Percentiles rank a stretch among this genome's conserved stretches.
These are phyloP conservation scores for Pascua sp. DNA, from an alignment of 1,284 basidiomycete species.

Conservation along the genomic window DNA sequence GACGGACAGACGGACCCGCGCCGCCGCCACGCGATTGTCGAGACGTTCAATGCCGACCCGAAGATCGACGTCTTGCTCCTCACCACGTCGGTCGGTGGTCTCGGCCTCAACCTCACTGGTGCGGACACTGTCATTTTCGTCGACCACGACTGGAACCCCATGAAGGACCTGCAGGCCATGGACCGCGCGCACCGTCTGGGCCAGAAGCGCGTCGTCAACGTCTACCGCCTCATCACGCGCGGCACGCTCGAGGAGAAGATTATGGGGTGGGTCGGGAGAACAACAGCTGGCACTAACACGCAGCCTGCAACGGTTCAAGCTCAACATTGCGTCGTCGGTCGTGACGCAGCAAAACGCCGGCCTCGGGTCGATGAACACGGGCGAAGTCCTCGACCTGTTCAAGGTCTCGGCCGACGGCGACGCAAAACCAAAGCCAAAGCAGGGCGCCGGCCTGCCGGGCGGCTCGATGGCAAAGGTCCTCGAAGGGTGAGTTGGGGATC, in stretches of 20 bases:
- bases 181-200: conserved; percentile 97
- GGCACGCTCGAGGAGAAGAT: conserved; percentile 99
- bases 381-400: conserved; percentile 94
- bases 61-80: conserved; percentile 94
- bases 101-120: conserved; percentile 93
- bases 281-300: conserved; percentile 56
- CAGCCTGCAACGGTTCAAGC: conserved; percentile 91
- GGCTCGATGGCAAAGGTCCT: conserved; percentile 70
- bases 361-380: conserved; percentile 92
- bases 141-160: conserved; percentile 99
- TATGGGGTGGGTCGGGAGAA: conserved; percentile 68
- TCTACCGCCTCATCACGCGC: conserved; percentile 94
- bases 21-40: conserved; percentile 91
- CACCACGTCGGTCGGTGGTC: conserved; percentile 94
- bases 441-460: neutral
- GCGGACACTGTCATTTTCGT: conserved; percentile 99
- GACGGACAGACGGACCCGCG: conserved; percentile 85
- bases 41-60: conserved; percentile 96
- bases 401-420: conserved; percentile 69
- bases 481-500: conserved; percentile 53
- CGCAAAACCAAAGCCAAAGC: conserved; percentile 26
- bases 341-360: conserved; percentile 97
- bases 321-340: conserved; percentile 95
- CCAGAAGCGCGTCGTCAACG: conserved; percentile 98
- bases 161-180: conserved; percentile 99